Percentiles rank a stretch among this genome's conserved stretches.
phyloP scores from a whole-genome alignment of 2,329 filamentous ascomycete species.

The Gyromitra esculenta region DNA sequence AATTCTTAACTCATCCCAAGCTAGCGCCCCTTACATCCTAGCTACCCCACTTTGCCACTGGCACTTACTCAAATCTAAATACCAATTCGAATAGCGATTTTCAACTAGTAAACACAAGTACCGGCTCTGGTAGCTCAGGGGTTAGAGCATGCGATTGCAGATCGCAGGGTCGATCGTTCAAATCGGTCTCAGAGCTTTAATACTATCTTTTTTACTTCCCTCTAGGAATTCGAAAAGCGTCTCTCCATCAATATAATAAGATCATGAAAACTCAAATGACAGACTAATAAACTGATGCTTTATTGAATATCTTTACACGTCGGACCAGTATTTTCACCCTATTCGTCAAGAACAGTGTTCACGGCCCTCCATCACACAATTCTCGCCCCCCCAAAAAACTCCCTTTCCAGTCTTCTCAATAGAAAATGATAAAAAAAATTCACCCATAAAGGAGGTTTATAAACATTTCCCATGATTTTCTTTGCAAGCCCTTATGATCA shows the following conservation, averaged over 20 bases:
- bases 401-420: not conserved
- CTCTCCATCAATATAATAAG: too few species aligned
- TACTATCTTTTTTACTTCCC: slow-evolving; percentile 14
- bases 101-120: not conserved
- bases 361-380: not conserved
- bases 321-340: not conserved
- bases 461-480: slow-evolving; percentile 18
- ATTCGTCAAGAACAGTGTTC: not conserved
- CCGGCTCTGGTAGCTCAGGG: slow-evolving; percentile 55
- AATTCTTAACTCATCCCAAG: not conserved
- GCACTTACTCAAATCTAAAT: not conserved
- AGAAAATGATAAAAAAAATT: slow-evolving; percentile 4
- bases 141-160: slow-evolving; percentile 56
- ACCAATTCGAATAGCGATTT: not conserved
- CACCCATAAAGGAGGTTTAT: not conserved
- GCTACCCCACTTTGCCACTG: not conserved
- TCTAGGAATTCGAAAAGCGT: too few species aligned
- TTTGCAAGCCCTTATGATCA: not conserved
- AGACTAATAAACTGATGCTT: not conserved
- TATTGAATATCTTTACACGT: not conserved
- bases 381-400: not conserved
- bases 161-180: slow-evolving; percentile 56
- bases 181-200: slow-evolving; percentile 55
- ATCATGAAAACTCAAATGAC: not conserved
- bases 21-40: not conserved